Evolutionary conservation across 129 eudicot genomes (phyloP), one percentile per base, ranked within the genome.

Genomic region (Cynara cardunculus): DNA sequence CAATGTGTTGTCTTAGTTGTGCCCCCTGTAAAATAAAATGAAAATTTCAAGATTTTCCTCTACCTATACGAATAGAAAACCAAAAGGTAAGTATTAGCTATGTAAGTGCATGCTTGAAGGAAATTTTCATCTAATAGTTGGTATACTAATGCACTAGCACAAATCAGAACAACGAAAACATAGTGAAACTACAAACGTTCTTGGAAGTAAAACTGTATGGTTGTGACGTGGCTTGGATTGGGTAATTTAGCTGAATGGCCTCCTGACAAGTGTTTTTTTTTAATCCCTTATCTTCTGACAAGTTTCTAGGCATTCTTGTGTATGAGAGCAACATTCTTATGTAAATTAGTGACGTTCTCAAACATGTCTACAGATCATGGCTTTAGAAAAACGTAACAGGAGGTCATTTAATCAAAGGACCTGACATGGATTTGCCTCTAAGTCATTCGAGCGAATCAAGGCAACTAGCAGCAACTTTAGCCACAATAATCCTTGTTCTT

Each of bases 1-100:
- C 97, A 74, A 94, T 94, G 71, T 91, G 98, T 83, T 94, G 85
- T 79, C 98, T 91, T 64, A 94, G 88, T 84, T 94, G 97, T 28
- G 98, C 98, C 31, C 98, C 98, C 98, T 91, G 87, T 80, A 65
- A 39, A 39, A 84, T 37, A 77, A 56, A 53, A 26, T 44, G 5
- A 32, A 24, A 0, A 19, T 49, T 12, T 9, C 69, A 8, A 18
- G 7, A 7, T 37, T 28, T 74, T 35, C 39, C 9, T 5, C 30
- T 30, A 7, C 26, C 61, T 30, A 22, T 10, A 69, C 1, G 25
- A 46, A 18, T 37, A 65, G 21, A 32, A 49, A 73, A 25, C 49
- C n/a, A 16, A 49, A 56, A 70, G 8, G 22, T 7, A 64, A 24
- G 28, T 2, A 64, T 24, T 64, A 19, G 69, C 21, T 49, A 49